Percentiles rank a stretch among this genome's conserved stretches.
Evolutionary conservation across 495 filamentous ascomycete genomes (phyloP).

Genomic region (Cladorrhinum samala): DNA sequence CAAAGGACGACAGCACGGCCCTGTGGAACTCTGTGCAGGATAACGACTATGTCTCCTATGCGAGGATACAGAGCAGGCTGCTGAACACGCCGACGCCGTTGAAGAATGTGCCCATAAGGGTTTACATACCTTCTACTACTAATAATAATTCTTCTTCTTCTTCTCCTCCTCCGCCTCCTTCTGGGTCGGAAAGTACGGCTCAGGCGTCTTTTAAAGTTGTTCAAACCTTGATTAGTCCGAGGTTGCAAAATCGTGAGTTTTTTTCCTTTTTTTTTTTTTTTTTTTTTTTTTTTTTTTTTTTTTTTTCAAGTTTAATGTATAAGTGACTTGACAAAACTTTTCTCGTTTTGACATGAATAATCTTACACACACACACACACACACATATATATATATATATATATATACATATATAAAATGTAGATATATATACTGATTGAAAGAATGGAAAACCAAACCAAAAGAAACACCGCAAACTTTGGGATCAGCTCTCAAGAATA

Average conservation of each 20-base stretch:
- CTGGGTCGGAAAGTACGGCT: not conserved
- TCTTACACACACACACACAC: no score
- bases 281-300: no score
- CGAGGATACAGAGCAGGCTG: slow-evolving; percentile 68
- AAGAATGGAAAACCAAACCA: not conserved
- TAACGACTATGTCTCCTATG: slow-evolving; percentile 66
- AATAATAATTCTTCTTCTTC: no score
- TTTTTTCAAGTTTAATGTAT: no score
- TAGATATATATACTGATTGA: not conserved
- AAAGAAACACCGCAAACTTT: slow-evolving; percentile 60
- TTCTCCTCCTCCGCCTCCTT: slow-evolving; percentile 44
- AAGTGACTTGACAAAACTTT: no score
- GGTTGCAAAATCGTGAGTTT: slow-evolving; percentile 31
- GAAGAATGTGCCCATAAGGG: slow-evolving; percentile 73
- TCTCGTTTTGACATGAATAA: no score
- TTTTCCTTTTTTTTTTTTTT: not conserved
- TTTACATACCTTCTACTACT: no score
- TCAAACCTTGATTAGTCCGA: slow-evolving; percentile 58
- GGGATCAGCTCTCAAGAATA: slow-evolving; percentile 66
- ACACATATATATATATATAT: no score
- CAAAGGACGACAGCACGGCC: slow-evolving; percentile 76
- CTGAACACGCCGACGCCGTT: slow-evolving; percentile 70
- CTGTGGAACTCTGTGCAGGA: slow-evolving; percentile 82
- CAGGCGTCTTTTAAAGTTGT: slow-evolving; percentile 56
- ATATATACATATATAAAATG: no score